A percentile compares a stretch with the other conserved stretches of the same genome.
These are phyloP conservation scores for Scheffersomyces titani DNA, from an alignment of 1,139 yeast genomes.

Conservation along the genomic window DNA sequence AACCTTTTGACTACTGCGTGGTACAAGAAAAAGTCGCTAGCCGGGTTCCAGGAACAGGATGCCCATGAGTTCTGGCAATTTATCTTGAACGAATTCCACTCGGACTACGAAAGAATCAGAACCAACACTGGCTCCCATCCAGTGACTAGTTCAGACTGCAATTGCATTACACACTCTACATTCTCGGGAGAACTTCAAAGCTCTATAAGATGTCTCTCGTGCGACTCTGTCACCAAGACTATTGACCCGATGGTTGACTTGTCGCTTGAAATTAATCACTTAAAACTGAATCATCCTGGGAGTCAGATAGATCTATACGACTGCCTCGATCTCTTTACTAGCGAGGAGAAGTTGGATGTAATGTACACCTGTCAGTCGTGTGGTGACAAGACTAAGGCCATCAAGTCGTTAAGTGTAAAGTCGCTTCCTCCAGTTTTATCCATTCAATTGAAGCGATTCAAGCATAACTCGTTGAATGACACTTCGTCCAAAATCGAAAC, in stretches of 20 bases:
- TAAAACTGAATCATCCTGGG: slow-evolving; percentile 23
- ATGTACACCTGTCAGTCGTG: slow-evolving; percentile 73
- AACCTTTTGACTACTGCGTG: slow-evolving; percentile 77
- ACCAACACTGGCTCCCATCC: slow-evolving; percentile 6
- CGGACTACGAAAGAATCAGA: slow-evolving; percentile 39
- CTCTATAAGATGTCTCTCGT: slow-evolving; percentile 70
- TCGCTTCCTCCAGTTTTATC: slow-evolving; percentile 76
- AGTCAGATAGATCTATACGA: slow-evolving; percentile 44
- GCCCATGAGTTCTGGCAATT: slow-evolving; percentile 98
- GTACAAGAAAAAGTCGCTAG: slow-evolving; percentile 78
- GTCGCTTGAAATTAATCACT: slow-evolving; percentile 65
- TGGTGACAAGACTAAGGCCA: slow-evolving; percentile 59
- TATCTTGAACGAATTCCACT: slow-evolving; percentile 79
- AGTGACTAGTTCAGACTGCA: slow-evolving; percentile 39
- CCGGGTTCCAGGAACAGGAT: slow-evolving; percentile 96
- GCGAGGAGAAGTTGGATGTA: slow-evolving; percentile 72
- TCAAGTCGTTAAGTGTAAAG: slow-evolving; percentile 66
- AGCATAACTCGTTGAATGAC: slow-evolving; percentile 59
- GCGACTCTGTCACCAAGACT: slow-evolving; percentile 65
- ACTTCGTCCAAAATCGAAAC: slow-evolving; percentile 75
- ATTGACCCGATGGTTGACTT: slow-evolving; percentile 90
- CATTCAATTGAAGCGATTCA: slow-evolving; percentile 85
- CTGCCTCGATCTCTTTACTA: slow-evolving; percentile 77
- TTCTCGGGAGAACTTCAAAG: slow-evolving; percentile 76
- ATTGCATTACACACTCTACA: slow-evolving; percentile 79